phyloP scores from a whole-genome alignment of 768 basidiomycete species.

The Mycena olivaceomarginata region DNA sequence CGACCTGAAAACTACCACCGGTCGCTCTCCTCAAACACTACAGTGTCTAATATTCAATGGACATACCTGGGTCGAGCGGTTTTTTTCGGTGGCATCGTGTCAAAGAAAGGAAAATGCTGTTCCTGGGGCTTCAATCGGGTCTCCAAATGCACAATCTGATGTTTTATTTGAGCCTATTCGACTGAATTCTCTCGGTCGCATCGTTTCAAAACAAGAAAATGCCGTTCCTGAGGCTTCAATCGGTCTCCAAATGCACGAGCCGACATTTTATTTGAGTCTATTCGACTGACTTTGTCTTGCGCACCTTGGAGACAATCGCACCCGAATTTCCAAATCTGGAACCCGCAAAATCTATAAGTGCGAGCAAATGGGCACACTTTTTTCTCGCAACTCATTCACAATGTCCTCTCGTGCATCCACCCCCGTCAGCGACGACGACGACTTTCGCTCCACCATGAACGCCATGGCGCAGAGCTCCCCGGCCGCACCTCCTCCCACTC shows the following conservation, averaged over 20 bases:
- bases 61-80: too few species aligned
- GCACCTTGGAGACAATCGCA: constrained; percentile 4
- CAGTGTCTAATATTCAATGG: too few species aligned
- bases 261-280: too few species aligned
- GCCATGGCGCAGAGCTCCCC: too few species aligned
- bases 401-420: constrained; percentile 7
- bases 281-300: neutral
- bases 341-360: neutral
- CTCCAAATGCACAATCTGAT: neutral
- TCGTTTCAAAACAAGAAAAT: too few species aligned
- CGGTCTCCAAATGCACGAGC: too few species aligned
- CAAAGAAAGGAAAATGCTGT: neutral
- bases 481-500: too few species aligned
- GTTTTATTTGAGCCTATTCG: too few species aligned
- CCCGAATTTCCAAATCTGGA: neutral
- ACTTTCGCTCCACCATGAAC: neutral
- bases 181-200: too few species aligned
- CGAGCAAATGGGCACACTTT: neutral
- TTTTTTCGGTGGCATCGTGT: constrained; percentile 14
- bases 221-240: too few species aligned
- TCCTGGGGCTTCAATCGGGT: constrained; percentile 5
- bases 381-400: neutral
- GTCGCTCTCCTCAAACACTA: neutral
- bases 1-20: neutral
- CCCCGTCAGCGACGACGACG: neutral